Evolutionary conservation across 2,329 filamentous ascomycete genomes (phyloP).

Genomic region (Paradendryphiella salina): DNA sequence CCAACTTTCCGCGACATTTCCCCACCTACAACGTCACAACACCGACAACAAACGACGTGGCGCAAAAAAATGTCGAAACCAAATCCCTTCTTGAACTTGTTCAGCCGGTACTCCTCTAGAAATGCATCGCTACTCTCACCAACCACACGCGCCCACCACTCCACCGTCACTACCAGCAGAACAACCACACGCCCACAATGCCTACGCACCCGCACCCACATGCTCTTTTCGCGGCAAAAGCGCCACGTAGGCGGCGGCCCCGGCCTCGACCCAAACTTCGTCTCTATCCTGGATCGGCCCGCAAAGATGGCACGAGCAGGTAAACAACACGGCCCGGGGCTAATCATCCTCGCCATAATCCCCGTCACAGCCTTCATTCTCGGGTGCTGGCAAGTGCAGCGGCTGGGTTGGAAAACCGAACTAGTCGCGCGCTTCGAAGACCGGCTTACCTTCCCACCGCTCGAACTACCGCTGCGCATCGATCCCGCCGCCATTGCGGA

Average conservation of each 20-base stretch:
- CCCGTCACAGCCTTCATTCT: slow-evolving; percentile 87
- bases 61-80: slow-evolving; percentile 41
- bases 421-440: slow-evolving; percentile 91
- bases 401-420: slow-evolving; percentile 90
- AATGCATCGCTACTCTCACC: slow-evolving; percentile 9
- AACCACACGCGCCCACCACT: slow-evolving; percentile 11
- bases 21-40: slow-evolving; percentile 1
- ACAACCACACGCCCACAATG: slow-evolving; percentile 35
- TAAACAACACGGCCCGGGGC: slow-evolving; percentile 74
- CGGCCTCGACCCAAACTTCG: slow-evolving; percentile 74
- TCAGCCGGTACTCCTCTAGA: slow-evolving; percentile 34
- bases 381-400: slow-evolving; percentile 93
- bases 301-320: slow-evolving; percentile 76
- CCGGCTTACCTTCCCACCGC: slow-evolving; percentile 78
- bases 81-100: slow-evolving; percentile 40
- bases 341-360: slow-evolving; percentile 83
- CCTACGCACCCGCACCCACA: slow-evolving; percentile 33
- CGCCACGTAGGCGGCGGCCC: slow-evolving; percentile 45
- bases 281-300: slow-evolving; percentile 84
- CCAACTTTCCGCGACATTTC: slow-evolving; percentile 5
- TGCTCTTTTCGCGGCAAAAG: slow-evolving; percentile 21
- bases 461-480: slow-evolving; percentile 81
- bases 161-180: no score
- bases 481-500: slow-evolving; percentile 80
- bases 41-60: not conserved